Conservation (phyloP, 2,329 filamentous ascomycete species). For the Talaromyces sp. region DNA sequence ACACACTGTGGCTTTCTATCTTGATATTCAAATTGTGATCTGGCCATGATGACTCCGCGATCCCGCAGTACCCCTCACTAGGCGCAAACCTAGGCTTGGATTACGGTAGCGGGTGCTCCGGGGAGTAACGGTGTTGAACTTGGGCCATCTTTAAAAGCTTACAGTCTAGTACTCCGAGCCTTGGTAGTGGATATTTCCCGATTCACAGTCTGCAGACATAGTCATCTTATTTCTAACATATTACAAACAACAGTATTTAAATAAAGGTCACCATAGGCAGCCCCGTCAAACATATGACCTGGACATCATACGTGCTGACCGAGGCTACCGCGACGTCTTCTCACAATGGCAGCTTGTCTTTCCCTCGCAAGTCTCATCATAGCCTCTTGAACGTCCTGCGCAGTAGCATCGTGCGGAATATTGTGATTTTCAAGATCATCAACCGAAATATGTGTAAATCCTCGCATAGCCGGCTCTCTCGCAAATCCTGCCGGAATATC, state of each 20-base stretch:
- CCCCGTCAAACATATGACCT: background rate
- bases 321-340: background rate
- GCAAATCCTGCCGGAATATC: constrained; percentile 9
- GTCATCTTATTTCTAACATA: background rate
- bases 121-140: background rate
- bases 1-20: background rate
- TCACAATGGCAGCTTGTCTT: background rate
- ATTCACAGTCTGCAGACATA: background rate
- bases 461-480: background rate
- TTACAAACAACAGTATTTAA: background rate
- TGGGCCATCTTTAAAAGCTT: background rate
- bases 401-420: constrained; percentile 4
- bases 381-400: background rate
- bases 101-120: background rate
- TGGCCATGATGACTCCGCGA: too few relatives aligned
- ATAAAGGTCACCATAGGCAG: background rate
- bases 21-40: background rate
- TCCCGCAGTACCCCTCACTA: too few relatives aligned
- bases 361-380: background rate
- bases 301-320: background rate
- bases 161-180: background rate
- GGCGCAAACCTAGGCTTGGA: too few relatives aligned
- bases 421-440: background rate
- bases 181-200: background rate
- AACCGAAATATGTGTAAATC: background rate